These are phyloP conservation scores for Xylaria sp. DNA, from an alignment of 495 filamentous ascomycete species.

Conservation along the genomic window DNA sequence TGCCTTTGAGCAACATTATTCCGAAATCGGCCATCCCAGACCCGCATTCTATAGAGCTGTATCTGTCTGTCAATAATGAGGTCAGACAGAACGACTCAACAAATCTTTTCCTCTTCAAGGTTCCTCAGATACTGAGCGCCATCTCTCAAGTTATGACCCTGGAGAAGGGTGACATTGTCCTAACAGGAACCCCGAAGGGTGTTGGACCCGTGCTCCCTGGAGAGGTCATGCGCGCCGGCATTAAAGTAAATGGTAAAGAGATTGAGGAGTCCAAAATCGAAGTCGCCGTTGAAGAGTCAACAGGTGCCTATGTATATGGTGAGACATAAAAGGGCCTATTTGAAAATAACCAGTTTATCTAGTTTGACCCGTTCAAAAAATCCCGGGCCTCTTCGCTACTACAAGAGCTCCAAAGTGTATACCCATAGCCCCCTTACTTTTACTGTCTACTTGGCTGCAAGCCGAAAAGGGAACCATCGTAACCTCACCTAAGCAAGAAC, in stretches of 20 bases:
- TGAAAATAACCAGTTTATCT: not conserved
- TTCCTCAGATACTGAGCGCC: constrained; percentile 86
- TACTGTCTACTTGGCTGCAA: not conserved
- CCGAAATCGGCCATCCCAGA: constrained; percentile 78
- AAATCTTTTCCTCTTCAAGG: constrained; percentile 87
- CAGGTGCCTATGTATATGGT: constrained; percentile 59
- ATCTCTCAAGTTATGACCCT: constrained; percentile 94
- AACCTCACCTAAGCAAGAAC: not conserved
- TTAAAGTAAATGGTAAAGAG: constrained; percentile 82
- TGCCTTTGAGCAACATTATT: constrained; percentile 82
- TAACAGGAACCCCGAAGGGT: constrained; percentile 97
- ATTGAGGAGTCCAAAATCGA: constrained; percentile 86
- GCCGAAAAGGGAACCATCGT: not conserved
- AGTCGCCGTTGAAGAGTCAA: constrained; percentile 77
- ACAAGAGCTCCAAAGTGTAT: not conserved
- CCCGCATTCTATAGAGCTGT: constrained; percentile 86
- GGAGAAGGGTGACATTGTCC: constrained; percentile 86
- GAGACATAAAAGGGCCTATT: constrained; percentile 59
- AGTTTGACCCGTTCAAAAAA: not conserved
- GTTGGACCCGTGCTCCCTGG: constrained; percentile 86
- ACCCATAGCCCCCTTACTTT: not conserved
- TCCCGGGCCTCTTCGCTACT: not conserved
- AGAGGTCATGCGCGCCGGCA: constrained; percentile 86
- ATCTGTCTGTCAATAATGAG: constrained; percentile 78
- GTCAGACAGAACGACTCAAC: constrained; percentile 84